A percentile compares a stretch with the other conserved stretches of the same genome.
Conservation (phyloP, 1,139 yeast genomes). For the Saccharomycopsis hybrid region DNA sequence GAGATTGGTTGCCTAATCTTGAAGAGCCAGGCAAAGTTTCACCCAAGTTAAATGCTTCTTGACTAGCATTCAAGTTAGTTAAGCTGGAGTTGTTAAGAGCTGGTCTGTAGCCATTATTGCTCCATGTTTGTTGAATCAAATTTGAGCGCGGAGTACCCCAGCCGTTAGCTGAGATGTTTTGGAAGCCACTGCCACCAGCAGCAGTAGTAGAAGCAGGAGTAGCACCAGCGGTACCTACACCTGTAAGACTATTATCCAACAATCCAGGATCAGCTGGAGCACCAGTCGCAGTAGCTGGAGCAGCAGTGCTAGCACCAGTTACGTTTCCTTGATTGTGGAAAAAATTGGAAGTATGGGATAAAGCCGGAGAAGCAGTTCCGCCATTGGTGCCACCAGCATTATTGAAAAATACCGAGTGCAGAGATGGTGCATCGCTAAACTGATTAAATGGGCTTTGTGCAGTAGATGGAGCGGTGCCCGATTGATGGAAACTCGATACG, state of each 20-base stretch:
- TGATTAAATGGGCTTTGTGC: neutral
- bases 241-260: neutral
- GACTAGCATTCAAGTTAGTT: neutral
- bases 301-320: neutral
- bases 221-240: neutral
- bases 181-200: neutral
- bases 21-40: neutral
- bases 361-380: neutral
- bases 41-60: slow-evolving; percentile 6
- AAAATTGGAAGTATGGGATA: neutral
- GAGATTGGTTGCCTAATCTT: slow-evolving; percentile 21
- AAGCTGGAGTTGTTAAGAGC: neutral
- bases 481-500: neutral
- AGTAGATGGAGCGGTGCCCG: slow-evolving; percentile 22
- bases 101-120: neutral
- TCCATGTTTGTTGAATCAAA: slow-evolving; percentile 13
- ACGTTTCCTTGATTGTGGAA: neutral
- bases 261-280: neutral
- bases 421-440: slow-evolving; percentile 21
- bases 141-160: slow-evolving; percentile 11
- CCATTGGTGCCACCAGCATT: slow-evolving; percentile 20
- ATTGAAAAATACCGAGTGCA: slow-evolving; percentile 12
- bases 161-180: neutral
- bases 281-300: neutral
- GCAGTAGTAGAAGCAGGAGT: neutral